A percentile compares a stretch with the other conserved stretches of the same genome.
phyloP scores from a whole-genome alignment of 2,329 filamentous ascomycete genomes.

The Fusarium tupiense region DNA sequence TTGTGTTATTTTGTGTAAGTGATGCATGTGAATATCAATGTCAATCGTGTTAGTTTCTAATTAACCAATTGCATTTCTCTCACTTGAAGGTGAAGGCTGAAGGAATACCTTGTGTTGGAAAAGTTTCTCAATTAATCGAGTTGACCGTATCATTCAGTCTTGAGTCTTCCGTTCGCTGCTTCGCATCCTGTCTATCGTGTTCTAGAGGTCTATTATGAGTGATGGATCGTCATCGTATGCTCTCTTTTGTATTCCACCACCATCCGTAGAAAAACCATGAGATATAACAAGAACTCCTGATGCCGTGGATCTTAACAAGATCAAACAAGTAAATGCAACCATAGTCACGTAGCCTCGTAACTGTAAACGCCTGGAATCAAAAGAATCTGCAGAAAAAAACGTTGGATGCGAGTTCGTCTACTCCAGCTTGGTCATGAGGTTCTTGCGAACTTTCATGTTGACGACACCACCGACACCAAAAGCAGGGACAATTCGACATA shows the following conservation, averaged over 20 bases:
- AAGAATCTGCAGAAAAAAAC: background rate
- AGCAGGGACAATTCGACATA: constrained; percentile 87
- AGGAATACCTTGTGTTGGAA: background rate
- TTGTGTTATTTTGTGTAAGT: constrained; percentile 18
- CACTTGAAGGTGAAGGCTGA: background rate
- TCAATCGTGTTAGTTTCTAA: background rate
- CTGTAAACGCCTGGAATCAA: constrained; percentile 15
- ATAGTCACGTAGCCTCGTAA: constrained; percentile 8
- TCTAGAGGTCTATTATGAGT: constrained; percentile 27
- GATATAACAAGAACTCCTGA: constrained; percentile 2
- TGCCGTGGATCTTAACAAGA: constrained; percentile 8
- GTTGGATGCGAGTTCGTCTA: constrained; percentile 21
- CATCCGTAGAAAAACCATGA: constrained; percentile 4
- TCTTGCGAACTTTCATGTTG: constrained; percentile 75
- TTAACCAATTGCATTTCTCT: background rate
- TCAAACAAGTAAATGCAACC: constrained; percentile 10
- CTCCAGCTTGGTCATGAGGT: constrained; percentile 71
- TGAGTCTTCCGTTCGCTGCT: background rate
- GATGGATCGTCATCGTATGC: constrained; percentile 14
- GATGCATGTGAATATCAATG: background rate
- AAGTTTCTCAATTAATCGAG: background rate
- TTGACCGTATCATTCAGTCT: background rate
- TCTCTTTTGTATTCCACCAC: constrained; percentile 13
- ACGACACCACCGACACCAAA: constrained; percentile 91
- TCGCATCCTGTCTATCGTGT: constrained; percentile 13